These are phyloP conservation scores for sorghum (Sorghum bicolor) DNA, from an alignment of 176 grass and related monocot genomes.

Conservation along the genomic window DNA sequence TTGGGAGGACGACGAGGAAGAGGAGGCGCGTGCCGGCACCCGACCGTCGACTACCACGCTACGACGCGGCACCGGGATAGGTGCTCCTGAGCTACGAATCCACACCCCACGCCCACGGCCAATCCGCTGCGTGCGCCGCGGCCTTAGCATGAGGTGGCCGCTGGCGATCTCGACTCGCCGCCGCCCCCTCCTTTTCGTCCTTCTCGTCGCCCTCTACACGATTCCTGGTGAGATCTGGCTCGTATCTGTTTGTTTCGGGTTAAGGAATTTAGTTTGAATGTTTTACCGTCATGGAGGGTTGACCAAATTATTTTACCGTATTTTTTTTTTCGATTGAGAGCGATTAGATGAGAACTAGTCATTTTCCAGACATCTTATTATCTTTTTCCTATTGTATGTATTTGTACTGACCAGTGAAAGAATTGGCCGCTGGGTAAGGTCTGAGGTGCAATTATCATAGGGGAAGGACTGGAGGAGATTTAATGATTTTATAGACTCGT, in stretches of 20 bases:
- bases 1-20: neutral
- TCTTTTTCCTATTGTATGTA: neutral
- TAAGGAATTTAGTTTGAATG: neutral
- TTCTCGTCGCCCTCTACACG: conserved; percentile 29
- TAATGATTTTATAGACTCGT: neutral
- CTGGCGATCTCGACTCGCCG: conserved; percentile 4
- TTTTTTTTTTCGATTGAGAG: too few species aligned
- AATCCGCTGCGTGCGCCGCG: neutral
- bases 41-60: neutral
- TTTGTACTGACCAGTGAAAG: neutral
- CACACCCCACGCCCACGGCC: neutral
- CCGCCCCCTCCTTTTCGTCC: neutral
- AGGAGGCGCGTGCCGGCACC: neutral
- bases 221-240: conserved; percentile 54
- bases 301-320: neutral
- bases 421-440: neutral
- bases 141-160: conserved; percentile 45
- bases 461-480: neutral
- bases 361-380: neutral
- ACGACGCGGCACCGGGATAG: neutral
- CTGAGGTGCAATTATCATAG: neutral
- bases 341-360: neutral
- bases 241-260: neutral
- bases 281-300: neutral
- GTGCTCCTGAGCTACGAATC: neutral